Percentiles rank a stretch among this genome's conserved stretches.
phyloP scores from a whole-genome alignment of 163 green algal genomes.

The Chloromonas sp. region DNA sequence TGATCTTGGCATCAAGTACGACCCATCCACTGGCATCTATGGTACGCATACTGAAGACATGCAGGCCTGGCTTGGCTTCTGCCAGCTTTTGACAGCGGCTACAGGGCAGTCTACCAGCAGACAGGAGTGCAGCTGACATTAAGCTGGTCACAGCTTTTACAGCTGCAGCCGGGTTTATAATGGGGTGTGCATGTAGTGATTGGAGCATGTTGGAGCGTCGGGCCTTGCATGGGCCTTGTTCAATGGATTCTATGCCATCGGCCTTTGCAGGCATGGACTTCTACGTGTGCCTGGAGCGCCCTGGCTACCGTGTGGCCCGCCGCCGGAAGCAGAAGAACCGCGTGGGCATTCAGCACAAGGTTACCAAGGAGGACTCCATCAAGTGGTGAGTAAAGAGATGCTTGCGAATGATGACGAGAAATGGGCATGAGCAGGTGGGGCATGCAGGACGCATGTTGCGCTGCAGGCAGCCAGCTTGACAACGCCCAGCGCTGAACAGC shows the following conservation, averaged over 20 bases:
- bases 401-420: too few species aligned
- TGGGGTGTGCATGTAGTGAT: too few species aligned
- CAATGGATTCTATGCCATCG: not conserved
- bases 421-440: too few species aligned
- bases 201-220: too few species aligned
- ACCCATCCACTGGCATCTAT: slow-evolving; percentile 99
- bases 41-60: slow-evolving; percentile 46
- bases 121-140: too few species aligned
- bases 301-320: slow-evolving; percentile 88
- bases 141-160: not conserved
- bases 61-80: too few species aligned
- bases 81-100: too few species aligned
- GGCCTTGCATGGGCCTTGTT: too few species aligned
- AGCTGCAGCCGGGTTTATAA: not conserved
- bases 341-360: slow-evolving; percentile 84
- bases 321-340: slow-evolving; percentile 57
- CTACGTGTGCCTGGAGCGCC: slow-evolving; percentile 94
- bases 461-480: too few species aligned
- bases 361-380: slow-evolving; percentile 98
- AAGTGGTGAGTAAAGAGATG: slow-evolving; percentile 76
- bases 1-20: slow-evolving; percentile 99
- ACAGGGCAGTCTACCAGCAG: too few species aligned
- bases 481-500: too few species aligned
- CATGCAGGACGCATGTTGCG: too few species aligned
- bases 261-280: slow-evolving; percentile 95